A percentile compares a stretch with the other conserved stretches of the same genome.
Conservation (phyloP, 257 asterid genomes). For the Solanum ossicruentum region DNA sequence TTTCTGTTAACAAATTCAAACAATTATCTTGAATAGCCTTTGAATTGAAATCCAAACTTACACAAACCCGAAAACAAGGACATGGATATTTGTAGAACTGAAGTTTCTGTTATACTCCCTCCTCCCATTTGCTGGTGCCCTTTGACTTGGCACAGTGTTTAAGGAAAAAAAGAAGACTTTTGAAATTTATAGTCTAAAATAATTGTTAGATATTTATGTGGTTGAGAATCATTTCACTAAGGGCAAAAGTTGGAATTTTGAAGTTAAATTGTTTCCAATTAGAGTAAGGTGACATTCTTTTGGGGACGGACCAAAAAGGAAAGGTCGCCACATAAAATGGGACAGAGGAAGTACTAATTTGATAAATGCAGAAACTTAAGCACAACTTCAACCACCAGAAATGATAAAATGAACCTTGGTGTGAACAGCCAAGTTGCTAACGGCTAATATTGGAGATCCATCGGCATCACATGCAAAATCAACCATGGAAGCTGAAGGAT, state of each 20-base stretch:
- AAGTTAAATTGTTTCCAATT: no score
- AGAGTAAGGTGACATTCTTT: no score
- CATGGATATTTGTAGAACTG: neutral
- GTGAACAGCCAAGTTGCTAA: slow-evolving; percentile 83
- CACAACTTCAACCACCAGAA: neutral
- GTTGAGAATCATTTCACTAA: no score
- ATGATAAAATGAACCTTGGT: slow-evolving; percentile 41
- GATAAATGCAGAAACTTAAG: neutral
- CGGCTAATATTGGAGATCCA: slow-evolving; percentile 79
- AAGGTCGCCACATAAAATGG: no score
- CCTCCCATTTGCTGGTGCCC: no score
- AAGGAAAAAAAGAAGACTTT: no score
- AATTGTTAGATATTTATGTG: no score
- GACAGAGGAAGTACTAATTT: neutral
- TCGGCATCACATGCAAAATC: slow-evolving; percentile 92
- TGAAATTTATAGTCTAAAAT: no score
- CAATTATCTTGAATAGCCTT: neutral
- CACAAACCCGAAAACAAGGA: neutral
- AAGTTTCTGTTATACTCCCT: neutral
- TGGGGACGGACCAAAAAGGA: no score
- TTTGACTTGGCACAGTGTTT: no score
- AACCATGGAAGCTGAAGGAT: slow-evolving; percentile 92
- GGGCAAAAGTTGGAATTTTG: no score
- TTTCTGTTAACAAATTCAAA: neutral
- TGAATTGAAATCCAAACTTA: neutral